Evolutionary conservation across 306 rosid genomes (phyloP), one percentile per base, ranked within the genome.

Genomic region (Crataegus laevigata): DNA sequence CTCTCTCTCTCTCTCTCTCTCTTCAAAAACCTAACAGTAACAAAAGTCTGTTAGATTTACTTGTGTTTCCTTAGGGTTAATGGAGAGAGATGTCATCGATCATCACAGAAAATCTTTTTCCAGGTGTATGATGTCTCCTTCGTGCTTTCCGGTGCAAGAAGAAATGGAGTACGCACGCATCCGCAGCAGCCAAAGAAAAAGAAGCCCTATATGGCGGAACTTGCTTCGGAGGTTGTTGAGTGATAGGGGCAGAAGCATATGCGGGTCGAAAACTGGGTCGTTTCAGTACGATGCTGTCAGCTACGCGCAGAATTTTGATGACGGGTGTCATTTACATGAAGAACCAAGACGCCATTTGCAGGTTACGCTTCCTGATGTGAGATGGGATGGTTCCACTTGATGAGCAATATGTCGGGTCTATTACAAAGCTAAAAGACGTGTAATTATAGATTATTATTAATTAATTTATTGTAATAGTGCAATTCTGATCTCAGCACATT

Each of bases 211-310:
- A 17, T 90, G 90, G 94, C 82, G 86, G 60, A 84, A 86, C 72
- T 72, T 89, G 10, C 82, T 93, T 0, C 78, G 86, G 77, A 87
- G 75, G 76, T 69, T 91, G 76, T 52, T 85, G 67, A 87, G 83
- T 38, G 86, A 87, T 19, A 77, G 92, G 75, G 29, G 52, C 73
- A 42, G 83, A 24, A 75, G 64, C 71, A 47, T 82, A 3, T 74
- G 78, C 43, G 83, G 87, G 42, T 76, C 52, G 40, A 87, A 87
- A 69, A 73, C 90, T 30, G 21, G 70, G 8, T 89, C 96, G 8
- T 93, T 93, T 75, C 90, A 87, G 29, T 93, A 93, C n/a, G 98
- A 93, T 71, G 91, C 94, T 42, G 86, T 89, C 61, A 93, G 98
- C 57, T 93, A 93, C 61, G 85, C 93, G 1, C 94, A 86, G 83